Evolutionary conservation across 352 stramenopile genomes (phyloP).

Genomic region (Lagenidium giganteum): DNA sequence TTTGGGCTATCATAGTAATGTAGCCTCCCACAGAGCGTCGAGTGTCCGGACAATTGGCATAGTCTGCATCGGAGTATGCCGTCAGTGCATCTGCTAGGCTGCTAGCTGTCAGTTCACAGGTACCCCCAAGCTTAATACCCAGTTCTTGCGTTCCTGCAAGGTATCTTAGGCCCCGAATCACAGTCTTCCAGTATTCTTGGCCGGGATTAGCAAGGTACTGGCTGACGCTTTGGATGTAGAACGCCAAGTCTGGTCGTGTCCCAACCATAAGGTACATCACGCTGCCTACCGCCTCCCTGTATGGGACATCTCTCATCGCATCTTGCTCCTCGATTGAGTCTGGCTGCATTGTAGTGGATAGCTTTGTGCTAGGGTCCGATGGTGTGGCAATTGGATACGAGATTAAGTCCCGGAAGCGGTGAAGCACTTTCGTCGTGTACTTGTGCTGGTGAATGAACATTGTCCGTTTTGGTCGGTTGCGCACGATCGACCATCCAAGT

Average conservation of each 20-base stretch:
- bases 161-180: constrained; percentile 7
- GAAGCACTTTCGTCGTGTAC: no score
- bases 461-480: no score
- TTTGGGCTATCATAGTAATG: not conserved
- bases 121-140: constrained; percentile 7
- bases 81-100: not conserved
- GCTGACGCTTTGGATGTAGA: constrained; percentile 10
- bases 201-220: constrained; percentile 10
- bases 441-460: no score
- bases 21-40: constrained; percentile 6
- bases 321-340: no score
- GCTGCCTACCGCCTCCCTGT: no score
- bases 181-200: constrained; percentile 8
- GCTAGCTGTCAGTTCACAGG: not conserved
- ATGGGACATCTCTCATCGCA: no score
- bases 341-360: no score
- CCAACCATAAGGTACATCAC: constrained; percentile 19
- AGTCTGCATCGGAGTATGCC: constrained; percentile 6
- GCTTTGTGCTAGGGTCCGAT: no score
- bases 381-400: no score
- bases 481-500: no score
- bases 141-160: constrained; percentile 1
- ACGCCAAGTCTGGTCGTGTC: constrained; percentile 1
- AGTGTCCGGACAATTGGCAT: constrained; percentile 6
- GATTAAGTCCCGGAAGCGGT: no score